Percentiles rank a stretch among this genome's conserved stretches.
These are phyloP conservation scores for Chrysopogon serrulatus DNA, from an alignment of 176 grass and related monocot genomes.

Conservation along the genomic window DNA sequence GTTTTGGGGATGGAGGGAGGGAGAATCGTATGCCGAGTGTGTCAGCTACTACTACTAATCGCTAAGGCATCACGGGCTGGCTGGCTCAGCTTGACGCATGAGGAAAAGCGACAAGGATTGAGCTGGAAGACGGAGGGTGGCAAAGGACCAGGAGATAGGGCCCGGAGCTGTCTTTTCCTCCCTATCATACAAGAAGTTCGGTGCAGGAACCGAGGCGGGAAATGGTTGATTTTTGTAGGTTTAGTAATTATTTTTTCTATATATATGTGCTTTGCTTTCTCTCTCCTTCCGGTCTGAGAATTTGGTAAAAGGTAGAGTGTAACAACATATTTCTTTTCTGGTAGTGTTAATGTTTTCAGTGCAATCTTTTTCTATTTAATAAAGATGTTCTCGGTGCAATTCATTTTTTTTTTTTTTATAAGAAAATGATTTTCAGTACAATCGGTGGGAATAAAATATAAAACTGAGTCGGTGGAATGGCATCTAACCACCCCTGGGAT, in stretches of 20 bases:
- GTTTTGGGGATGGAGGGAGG: conserved; percentile 1
- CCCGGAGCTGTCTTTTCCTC: conserved; percentile 25
- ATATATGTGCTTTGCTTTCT: not conserved
- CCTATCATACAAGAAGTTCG: not conserved
- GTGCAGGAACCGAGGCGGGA: not conserved
- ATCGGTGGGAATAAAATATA: conserved; percentile 15
- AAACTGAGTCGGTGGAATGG: conserved; percentile 2
- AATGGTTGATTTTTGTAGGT: not conserved
- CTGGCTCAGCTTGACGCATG: not conserved
- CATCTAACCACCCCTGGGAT: conserved; percentile 1
- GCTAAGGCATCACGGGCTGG: conserved; percentile 60
- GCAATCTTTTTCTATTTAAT: not conserved
- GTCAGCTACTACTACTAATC: conserved; percentile 33
- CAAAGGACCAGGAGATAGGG: conserved; percentile 34
- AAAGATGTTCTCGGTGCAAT: not conserved
- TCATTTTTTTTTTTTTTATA: not conserved
- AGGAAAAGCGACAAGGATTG: conserved; percentile 43
- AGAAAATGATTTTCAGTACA: conserved; percentile 4
- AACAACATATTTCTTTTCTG: conserved; percentile 20
- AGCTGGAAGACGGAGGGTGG: conserved; percentile 59
- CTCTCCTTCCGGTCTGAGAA: conserved; percentile 16
- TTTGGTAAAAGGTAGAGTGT: conserved; percentile 21
- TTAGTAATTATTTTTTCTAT: not conserved
- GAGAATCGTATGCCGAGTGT: conserved; percentile 46
- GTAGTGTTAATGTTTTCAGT: not conserved